Evolutionary conservation across 345 rosid species (phyloP).

Genomic region (Trapa bicornis): DNA sequence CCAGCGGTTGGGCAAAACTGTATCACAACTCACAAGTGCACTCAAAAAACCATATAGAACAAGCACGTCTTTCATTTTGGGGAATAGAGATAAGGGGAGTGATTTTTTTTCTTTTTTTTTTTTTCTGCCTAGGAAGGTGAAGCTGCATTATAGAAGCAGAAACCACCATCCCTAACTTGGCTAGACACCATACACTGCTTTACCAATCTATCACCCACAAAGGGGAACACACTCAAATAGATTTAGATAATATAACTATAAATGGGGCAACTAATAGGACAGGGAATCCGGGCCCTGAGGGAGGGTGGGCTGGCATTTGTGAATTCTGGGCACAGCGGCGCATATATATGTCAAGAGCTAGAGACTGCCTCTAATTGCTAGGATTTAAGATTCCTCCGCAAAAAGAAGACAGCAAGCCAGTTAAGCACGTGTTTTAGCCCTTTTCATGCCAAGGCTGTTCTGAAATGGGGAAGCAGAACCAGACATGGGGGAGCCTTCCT

Average conservation of each 20-base stretch:
- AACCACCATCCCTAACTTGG: background rate
- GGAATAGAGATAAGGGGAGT: background rate
- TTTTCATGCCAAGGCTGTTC: constrained; percentile 84
- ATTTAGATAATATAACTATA: background rate
- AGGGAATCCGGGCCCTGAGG: background rate
- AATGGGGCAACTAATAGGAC: background rate
- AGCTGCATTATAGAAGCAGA: background rate
- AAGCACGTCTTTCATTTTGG: constrained; percentile 1
- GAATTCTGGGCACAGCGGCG: background rate
- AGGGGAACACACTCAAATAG: background rate
- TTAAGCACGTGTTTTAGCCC: constrained; percentile 89
- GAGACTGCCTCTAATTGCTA: background rate
- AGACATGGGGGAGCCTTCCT: constrained; percentile 89
- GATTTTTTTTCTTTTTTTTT: background rate
- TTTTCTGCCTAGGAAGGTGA: background rate
- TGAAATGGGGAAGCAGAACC: constrained; percentile 85
- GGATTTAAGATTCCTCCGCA: background rate
- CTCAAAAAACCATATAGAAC: constrained; percentile 3
- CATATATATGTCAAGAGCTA: background rate
- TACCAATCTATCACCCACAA: background rate
- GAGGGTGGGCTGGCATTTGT: background rate
- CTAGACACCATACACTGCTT: background rate
- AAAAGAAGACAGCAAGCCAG: background rate
- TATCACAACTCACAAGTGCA: constrained; percentile 9
- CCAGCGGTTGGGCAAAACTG: constrained; percentile 15